Conservation (phyloP, 2,329 filamentous ascomycete species). For the Onygenales sp. region DNA sequence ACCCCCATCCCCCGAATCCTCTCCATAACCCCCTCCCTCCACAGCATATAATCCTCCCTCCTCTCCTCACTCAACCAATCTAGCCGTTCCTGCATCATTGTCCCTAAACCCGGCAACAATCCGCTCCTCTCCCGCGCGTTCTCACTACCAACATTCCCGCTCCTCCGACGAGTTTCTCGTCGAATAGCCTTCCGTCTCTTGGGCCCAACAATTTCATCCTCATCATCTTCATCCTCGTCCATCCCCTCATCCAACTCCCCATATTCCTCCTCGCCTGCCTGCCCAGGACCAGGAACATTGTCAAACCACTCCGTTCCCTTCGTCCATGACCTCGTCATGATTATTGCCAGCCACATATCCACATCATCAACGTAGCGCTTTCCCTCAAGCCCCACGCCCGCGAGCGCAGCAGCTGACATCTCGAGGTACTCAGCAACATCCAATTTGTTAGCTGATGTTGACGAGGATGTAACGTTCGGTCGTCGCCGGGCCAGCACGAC, state of each 20-base stretch:
- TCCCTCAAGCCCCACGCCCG: conserved; percentile 21
- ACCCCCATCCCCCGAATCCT: conserved; percentile 22
- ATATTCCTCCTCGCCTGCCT: conserved; percentile 2
- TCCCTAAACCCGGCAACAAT: conserved; percentile 38
- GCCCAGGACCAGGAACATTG: conserved; percentile 36
- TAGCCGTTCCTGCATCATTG: conserved; percentile 42
- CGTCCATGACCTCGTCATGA: conserved; percentile 41
- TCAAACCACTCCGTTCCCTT: conserved; percentile 59
- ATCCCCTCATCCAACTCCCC: conserved; percentile 10
- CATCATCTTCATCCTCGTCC: conserved; percentile 21
- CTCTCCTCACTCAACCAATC: conserved; percentile 39
- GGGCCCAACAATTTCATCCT: conserved; percentile 16
- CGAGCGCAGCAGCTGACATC: conserved; percentile 30
- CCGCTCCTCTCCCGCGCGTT: conserved; percentile 18
- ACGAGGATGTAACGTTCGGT: neutral
- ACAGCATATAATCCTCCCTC: conserved; percentile 30
- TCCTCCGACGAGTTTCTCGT: conserved; percentile 2
- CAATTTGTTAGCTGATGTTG: conserved; percentile 21
- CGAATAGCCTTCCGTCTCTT: conserved; percentile 19
- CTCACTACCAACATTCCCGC: neutral
- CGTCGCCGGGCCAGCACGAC: conserved; percentile 32
- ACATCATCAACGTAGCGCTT: conserved; percentile 45
- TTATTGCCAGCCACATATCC: conserved; percentile 51
- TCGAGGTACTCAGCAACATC: conserved; percentile 33
- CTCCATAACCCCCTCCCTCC: conserved; percentile 34